phyloP scores from a whole-genome alignment of 495 filamentous ascomycete species.

The Trichoderma orchidacearum region DNA sequence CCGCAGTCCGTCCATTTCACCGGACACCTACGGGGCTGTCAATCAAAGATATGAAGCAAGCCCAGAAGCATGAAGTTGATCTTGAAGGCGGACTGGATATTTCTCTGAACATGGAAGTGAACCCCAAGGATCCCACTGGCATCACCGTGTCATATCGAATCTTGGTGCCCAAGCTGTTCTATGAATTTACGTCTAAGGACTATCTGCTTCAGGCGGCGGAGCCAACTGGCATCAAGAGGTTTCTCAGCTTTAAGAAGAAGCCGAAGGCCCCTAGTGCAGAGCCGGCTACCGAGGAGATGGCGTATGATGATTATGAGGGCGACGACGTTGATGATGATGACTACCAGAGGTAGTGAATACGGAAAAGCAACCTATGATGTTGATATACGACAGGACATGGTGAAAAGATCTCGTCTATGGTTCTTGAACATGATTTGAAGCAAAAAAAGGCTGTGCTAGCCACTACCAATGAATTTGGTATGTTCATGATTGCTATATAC shows the following conservation, averaged over 20 bases:
- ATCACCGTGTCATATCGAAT: slow-evolving; percentile 78
- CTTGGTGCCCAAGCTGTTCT: slow-evolving; percentile 64
- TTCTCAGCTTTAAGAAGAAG: slow-evolving; percentile 5
- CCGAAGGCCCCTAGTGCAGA: background rate
- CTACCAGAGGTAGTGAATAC: background rate
- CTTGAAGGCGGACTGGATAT: slow-evolving; percentile 73
- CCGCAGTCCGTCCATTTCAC: slow-evolving; percentile 38
- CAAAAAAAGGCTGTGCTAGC: no score
- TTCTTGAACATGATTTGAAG: background rate
- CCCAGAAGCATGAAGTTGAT: slow-evolving; percentile 33
- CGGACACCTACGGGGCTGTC: slow-evolving; percentile 59
- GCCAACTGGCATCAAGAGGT: slow-evolving; percentile 3
- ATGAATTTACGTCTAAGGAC: slow-evolving; percentile 28
- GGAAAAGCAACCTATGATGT: no score
- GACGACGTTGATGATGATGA: background rate
- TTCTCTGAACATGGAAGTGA: slow-evolving; percentile 75
- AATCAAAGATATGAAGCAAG: slow-evolving; percentile 39
- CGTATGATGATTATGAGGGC: background rate
- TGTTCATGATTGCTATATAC: no score
- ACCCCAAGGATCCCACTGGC: slow-evolving; percentile 71
- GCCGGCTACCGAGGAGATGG: background rate
- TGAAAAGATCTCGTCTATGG: background rate
- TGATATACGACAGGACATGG: no score
- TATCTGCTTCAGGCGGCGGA: background rate
- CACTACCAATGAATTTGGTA: no score